A percentile compares a stretch with the other conserved stretches of the same genome.
Conservation (phyloP, 1,139 yeast species). For the Candida dubliniensis region DNA sequence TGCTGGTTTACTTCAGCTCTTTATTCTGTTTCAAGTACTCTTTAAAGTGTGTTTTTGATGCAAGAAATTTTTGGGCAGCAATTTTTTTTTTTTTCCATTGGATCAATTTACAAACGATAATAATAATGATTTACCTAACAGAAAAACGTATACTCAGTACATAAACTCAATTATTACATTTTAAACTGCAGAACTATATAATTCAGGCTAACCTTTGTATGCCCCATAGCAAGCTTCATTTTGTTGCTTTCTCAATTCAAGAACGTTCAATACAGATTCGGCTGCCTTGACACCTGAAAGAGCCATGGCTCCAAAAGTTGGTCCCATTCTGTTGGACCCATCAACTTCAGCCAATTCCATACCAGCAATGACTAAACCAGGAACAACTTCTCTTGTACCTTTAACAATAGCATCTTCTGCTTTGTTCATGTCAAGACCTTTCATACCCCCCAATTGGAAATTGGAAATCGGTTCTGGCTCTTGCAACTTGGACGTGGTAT, state of each 20-base stretch:
- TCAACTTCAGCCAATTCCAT: conserved; percentile 81
- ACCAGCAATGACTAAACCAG: conserved; percentile 75
- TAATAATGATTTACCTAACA: too few species aligned
- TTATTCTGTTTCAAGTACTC: neutral
- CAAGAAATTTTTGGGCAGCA: neutral
- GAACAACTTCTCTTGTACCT: conserved; percentile 66
- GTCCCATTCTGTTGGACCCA: conserved; percentile 82
- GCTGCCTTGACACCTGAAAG: conserved; percentile 78
- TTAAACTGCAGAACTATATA: too few species aligned
- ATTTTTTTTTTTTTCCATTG: too few species aligned
- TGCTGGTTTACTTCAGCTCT: neutral
- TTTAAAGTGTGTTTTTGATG: too few species aligned
- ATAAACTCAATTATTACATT: too few species aligned
- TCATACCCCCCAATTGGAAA: conserved; percentile 65
- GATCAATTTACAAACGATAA: too few species aligned
- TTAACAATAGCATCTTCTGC: conserved; percentile 80
- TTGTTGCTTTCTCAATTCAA: conserved; percentile 49
- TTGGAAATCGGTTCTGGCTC: conserved; percentile 22
- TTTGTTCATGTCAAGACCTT: conserved; percentile 75
- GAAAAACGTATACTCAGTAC: too few species aligned
- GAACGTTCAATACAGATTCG: conserved; percentile 54
- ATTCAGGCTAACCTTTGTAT: neutral
- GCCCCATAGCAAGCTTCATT: conserved; percentile 20
- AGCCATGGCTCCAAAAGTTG: conserved; percentile 83
- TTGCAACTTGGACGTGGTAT: conserved; percentile 1